phyloP scores from a whole-genome alignment of 192 early-diverging fungal genomes.

The Mortierella claussenii region DNA sequence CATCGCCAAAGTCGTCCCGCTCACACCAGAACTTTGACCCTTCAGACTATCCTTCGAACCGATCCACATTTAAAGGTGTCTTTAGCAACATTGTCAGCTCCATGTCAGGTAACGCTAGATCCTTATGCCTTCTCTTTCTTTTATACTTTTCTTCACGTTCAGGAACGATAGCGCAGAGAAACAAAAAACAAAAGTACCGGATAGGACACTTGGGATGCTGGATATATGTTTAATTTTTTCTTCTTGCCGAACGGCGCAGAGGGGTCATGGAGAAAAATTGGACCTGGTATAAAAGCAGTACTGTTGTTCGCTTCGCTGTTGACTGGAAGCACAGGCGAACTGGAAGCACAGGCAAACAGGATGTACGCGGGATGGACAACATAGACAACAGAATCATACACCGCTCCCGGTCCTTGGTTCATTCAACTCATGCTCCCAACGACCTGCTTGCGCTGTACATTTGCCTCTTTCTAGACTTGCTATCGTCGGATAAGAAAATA shows the following conservation, averaged over 20 bases:
- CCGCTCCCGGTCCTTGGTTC: neutral
- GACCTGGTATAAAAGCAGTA: too few relatives aligned
- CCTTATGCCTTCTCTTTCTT: too few relatives aligned
- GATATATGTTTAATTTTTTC: too few relatives aligned
- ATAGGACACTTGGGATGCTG: too few relatives aligned
- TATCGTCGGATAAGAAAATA: slow-evolving; percentile 77
- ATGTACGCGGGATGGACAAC: slow-evolving; percentile 4
- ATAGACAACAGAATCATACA: slow-evolving; percentile 5
- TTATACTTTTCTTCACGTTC: neutral
- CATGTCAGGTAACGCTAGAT: slow-evolving; percentile 64
- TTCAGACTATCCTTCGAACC: slow-evolving; percentile 40
- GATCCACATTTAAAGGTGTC: slow-evolving; percentile 67
- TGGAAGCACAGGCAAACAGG: too few relatives aligned
- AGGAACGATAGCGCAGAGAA: too few relatives aligned
- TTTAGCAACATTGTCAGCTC: slow-evolving; percentile 65
- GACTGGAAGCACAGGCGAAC: too few relatives aligned
- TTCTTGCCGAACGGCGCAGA: too few relatives aligned
- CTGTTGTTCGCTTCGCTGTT: too few relatives aligned
- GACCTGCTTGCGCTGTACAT: neutral
- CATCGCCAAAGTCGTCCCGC: slow-evolving; percentile 48
- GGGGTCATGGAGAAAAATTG: too few relatives aligned
- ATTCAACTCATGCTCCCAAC: too few relatives aligned
- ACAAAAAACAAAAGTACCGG: too few relatives aligned
- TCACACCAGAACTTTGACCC: slow-evolving; percentile 33
- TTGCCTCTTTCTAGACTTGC: slow-evolving; percentile 52